Percentiles rank a stretch among this genome's conserved stretches.
These are phyloP conservation scores for Ormosia emarginata DNA, from an alignment of 306 rosid species.

Conservation along the genomic window DNA sequence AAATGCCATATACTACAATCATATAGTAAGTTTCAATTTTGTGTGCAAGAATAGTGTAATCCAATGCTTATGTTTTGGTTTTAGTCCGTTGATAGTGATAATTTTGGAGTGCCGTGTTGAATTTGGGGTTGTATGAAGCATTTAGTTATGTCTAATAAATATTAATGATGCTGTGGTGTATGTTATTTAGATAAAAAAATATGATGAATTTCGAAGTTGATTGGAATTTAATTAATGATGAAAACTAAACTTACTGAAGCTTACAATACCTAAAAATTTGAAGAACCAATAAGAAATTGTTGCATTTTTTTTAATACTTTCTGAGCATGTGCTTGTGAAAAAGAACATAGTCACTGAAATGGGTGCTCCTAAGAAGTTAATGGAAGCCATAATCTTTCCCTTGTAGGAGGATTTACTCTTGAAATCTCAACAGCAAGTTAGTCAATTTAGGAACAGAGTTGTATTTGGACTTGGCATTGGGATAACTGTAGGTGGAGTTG, in stretches of 20 bases:
- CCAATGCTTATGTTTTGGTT: not conserved
- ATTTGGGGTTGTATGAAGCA: no score
- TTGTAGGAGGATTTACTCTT: constrained; percentile 43
- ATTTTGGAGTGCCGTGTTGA: no score
- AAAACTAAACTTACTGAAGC: not conserved
- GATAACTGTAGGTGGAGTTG: constrained; percentile 60
- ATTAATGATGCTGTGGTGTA: no score
- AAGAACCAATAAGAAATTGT: not conserved
- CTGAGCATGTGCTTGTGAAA: not conserved
- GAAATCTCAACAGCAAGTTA: constrained; percentile 51
- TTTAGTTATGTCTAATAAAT: no score
- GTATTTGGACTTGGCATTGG: constrained; percentile 90
- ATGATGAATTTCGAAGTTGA: constrained; percentile 1
- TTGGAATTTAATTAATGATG: not conserved
- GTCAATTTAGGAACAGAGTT: constrained; percentile 67
- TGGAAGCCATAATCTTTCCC: constrained; percentile 16
- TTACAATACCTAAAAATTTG: not conserved
- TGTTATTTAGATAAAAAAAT: not conserved
- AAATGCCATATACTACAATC: not conserved
- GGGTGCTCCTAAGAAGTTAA: constrained; percentile 24
- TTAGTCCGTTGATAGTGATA: not conserved
- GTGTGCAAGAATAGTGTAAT: not conserved
- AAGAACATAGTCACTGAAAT: constrained; percentile 15
- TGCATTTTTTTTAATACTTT: constrained; percentile 5
- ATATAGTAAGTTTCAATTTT: not conserved